Evolutionary conservation across 75 land plant species (phyloP), one percentile per base, ranked within the genome.

Genomic region (Cunninghamia lanceolata): DNA sequence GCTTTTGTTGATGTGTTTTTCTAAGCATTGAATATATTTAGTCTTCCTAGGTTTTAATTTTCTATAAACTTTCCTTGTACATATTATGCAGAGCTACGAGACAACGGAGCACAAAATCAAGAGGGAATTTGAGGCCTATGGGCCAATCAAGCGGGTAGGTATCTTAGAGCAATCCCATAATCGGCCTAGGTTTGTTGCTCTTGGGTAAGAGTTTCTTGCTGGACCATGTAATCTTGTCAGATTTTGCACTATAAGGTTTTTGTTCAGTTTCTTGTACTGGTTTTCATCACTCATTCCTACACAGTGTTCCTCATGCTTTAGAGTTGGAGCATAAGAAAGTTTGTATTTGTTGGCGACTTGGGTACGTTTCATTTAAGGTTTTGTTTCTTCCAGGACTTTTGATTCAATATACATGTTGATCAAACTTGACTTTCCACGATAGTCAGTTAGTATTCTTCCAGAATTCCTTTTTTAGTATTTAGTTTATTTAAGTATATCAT

Each of bases 91-190:
- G 99, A 98, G 90, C 79, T 95, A 98, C 89, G 99, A 98, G 89
- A 96, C 99, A 82, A 92, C 99, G 42, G 99, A 98, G 89, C 95
- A 92, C 88, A 95, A 95, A 89, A 92, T 98, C 84, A 95, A 95
- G 93, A 94, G 99, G 90, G 99, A 98, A 93, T 98, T 98, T 95
- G 99, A 98, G 90, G 87, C 91, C n/a, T 98, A 96, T 92, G 99
- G 99, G 54, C 99, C 99, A 84, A 96, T 98, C 82, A 98, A 98
- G 83, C 87, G 99, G 95, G 99, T 98, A 93, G 91, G 99, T 96
- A 92, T 89, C 88, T 87, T 70, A 83, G 89, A 89, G 88, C 89
- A 87, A 53, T 46, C 85, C 85, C 83, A 63, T 38, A 75, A 78
- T 38, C 92, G 89, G 84, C 56, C 87, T 70, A 74, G 71, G 13